phyloP scores from a whole-genome alignment of 2,329 filamentous ascomycete genomes.

The Trichothecium sympodiale region DNA sequence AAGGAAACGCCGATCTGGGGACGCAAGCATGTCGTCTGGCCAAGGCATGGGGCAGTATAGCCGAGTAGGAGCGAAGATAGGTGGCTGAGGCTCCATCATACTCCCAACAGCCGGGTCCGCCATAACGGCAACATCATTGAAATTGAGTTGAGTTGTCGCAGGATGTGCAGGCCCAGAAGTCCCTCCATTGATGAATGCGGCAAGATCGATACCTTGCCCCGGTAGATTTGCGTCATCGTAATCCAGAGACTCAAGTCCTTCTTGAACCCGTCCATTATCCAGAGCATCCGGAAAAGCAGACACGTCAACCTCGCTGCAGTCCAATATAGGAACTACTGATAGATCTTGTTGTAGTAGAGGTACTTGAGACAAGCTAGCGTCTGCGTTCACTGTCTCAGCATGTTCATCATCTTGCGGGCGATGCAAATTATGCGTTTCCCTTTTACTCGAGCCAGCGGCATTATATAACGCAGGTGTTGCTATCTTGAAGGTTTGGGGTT shows the following conservation, averaged over 20 bases:
- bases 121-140: neutral
- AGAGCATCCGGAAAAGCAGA: too few species aligned
- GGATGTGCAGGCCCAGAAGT: too few species aligned
- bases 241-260: too few species aligned
- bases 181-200: neutral
- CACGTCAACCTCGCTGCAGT: too few species aligned
- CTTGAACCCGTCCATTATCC: too few species aligned
- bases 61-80: neutral
- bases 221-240: too few species aligned
- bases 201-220: neutral
- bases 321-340: too few species aligned
- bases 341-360: neutral
- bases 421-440: neutral
- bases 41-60: constrained; percentile 9
- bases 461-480: constrained; percentile 3
- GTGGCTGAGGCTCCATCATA: neutral
- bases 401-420: too few species aligned
- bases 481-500: constrained; percentile 8
- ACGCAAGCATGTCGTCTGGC: constrained; percentile 10
- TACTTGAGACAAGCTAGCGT: too few species aligned
- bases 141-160: neutral
- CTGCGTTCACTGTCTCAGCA: too few species aligned
- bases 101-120: neutral
- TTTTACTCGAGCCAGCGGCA: neutral
- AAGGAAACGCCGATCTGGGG: constrained; percentile 8